Conservation (phyloP, 2,329 filamentous ascomycete genomes). For the Cladosporium oxysporum region DNA sequence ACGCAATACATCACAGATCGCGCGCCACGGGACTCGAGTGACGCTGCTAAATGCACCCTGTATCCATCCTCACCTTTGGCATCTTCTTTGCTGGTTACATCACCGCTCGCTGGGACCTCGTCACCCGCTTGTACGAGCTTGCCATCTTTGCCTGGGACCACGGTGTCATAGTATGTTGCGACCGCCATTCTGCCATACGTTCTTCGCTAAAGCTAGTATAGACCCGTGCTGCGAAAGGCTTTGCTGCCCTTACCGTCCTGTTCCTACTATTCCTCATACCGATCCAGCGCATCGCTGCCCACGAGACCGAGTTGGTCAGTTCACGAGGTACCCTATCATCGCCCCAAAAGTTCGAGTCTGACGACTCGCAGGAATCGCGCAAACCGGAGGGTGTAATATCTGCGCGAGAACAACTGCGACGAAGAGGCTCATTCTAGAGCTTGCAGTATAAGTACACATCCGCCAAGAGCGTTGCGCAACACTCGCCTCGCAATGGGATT, state of each 20-base stretch:
- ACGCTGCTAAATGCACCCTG: slow-evolving; percentile 76
- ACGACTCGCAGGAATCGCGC: slow-evolving; percentile 71
- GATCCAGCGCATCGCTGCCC: slow-evolving; percentile 76
- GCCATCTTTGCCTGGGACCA: slow-evolving; percentile 97
- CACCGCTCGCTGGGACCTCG: slow-evolving; percentile 97
- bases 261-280: slow-evolving; percentile 85
- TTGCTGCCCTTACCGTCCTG: slow-evolving; percentile 76
- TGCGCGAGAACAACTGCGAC: slow-evolving; percentile 89
- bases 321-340: slow-evolving; percentile 17
- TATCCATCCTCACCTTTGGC: slow-evolving; percentile 90
- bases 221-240: slow-evolving; percentile 84
- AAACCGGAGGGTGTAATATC: slow-evolving; percentile 79
- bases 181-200: not conserved
- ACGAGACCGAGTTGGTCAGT: slow-evolving; percentile 78
- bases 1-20: not conserved
- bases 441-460: slow-evolving; percentile 28
- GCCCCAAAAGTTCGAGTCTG: slow-evolving; percentile 24
- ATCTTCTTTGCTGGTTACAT: slow-evolving; percentile 99
- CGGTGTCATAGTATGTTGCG: slow-evolving; percentile 78
- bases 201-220: slow-evolving; percentile 40
- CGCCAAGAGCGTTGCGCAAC: not conserved
- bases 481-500: slow-evolving; percentile 52
- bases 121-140: slow-evolving; percentile 94
- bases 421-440: slow-evolving; percentile 84
- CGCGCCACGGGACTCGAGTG: slow-evolving; percentile 16